Evolutionary conservation across 2,329 filamentous ascomycete genomes (phyloP), one percentile per base, ranked within the genome.

Genomic region (Xylariaceae sp.): DNA sequence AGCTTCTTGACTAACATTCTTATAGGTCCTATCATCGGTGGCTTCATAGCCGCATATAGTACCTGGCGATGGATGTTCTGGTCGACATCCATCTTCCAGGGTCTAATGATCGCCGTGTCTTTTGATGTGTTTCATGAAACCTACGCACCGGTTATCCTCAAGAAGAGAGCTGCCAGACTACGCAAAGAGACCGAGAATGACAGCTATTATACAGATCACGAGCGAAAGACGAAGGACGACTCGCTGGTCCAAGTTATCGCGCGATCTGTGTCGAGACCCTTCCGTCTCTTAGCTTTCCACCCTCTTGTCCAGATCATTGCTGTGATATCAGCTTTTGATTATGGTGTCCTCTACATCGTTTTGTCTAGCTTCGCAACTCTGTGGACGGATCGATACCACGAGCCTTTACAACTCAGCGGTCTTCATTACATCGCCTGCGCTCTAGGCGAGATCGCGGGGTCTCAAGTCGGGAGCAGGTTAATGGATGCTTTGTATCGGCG

Each of bases 371-470:
- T 85, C 55, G 78, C 84, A 0, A 59, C 64, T 0, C 69, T 88
- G 1, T 87, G 81, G 81, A 71, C 64, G 2, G 55, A 61, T 0
- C 65, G 71, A 12, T 89, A 88, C 58, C 60, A 72, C 46, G 72
- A 84, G 58, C 74, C 75, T 0, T 70, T 76, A 10, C 77, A 79
- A 45, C 79, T 81, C 27, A 81, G 77, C n/a, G 80, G 80, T 0
- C 64, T 87, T 1, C 83, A 86, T 63, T 86, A 85, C 65, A 74
- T 86, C 38, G 78, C 83, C 10, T 75, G 82, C 17, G 81, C 79
- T 0, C 38, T 85, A 0, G 85, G 85, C 1, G 85, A 86, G 66
- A 73, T 83, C 48, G 62, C 77, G 0, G 82, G 76, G 7, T 71
- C 74, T 0, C 75, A 81, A 51, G 56, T 79, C 1, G 69, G 70